Base-by-base conservation (phyloP, 148 eudicot genomes). In the Fagopyrum tataricum region DNA sequence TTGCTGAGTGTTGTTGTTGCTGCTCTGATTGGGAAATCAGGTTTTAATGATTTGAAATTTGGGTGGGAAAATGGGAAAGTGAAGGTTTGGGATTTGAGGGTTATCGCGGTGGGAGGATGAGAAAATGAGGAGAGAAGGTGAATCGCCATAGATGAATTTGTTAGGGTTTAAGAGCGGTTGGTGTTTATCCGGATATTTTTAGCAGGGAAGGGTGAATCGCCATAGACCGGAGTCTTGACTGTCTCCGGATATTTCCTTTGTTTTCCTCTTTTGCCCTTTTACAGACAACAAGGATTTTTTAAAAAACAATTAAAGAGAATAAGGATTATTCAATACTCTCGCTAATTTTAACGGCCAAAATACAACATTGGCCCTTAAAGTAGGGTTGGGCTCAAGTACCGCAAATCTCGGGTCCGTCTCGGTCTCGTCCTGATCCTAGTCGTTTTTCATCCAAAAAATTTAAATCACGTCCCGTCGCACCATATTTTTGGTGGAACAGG, bases 101-200 rank as follows among this genome's bases (percentile, higher is more conserved):
- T 76, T 56, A 68, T 78, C 67, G 71, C 59, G 49, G 44, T 68
- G 73, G n/a, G 62, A 31, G 9, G 68, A 69, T 17, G 55, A 51
- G 26, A 80, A 46, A 47, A 70, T 21, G 64, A 67, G 82, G 84
- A 82, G 42, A 70, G 69, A 42, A 79, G 75, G n/a, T 37, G 73
- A 55, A 79, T n/a, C 26, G 84, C 75, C 84, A 82, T 82, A 46
- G 82, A 42, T 41, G 72, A 42, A 9, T 23, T 55, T 49, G 69
- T 9, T 68, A 76, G 77, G 82, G 79, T 80, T 80, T 80, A 80
- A 44, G 69, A 39, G 56, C 41, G 72, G 59, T 48, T 23, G 58
- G 62, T 44, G 66, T 18, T 64, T 37, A 64, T 64, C 69, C 69
- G 44, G 44, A 64, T 26, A n/a, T 24, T 61, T 24, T 59, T 61